A percentile compares a stretch with the other conserved stretches of the same genome.
These are phyloP conservation scores for Leccinum pellstonianum DNA, from an alignment of 768 basidiomycete genomes.

Conservation along the genomic window DNA sequence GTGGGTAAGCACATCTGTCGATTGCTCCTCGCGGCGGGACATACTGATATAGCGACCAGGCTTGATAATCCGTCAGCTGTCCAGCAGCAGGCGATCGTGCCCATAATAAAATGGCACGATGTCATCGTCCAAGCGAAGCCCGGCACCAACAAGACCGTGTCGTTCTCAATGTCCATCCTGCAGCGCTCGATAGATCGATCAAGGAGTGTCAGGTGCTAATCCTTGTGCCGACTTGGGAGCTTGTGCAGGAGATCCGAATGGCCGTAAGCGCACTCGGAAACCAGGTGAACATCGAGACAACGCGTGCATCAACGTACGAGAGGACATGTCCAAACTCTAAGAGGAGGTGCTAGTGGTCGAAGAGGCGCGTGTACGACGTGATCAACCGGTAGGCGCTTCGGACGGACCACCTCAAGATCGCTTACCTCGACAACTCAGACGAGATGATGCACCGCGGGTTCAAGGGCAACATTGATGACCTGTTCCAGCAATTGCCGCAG, in stretches of 20 bases:
- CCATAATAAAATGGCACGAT: conserved; percentile 97
- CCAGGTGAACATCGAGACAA: conserved; percentile 93
- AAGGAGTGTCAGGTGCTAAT: conserved; percentile 96
- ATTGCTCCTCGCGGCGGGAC: background rate
- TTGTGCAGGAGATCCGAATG: conserved; percentile 90
- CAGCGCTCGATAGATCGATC: conserved; percentile 83
- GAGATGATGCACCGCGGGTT: conserved; percentile 98
- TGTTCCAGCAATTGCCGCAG: conserved; percentile 95
- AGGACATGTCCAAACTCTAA: conserved; percentile 96
- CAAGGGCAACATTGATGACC: conserved; percentile 98
- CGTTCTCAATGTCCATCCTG: conserved; percentile 98
- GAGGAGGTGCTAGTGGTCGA: conserved; percentile 89
- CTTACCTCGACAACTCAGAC: conserved; percentile 98
- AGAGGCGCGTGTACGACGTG: conserved; percentile 93
- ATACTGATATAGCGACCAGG: conserved; percentile 33
- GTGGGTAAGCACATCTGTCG: conserved; percentile 60
- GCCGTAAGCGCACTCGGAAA: conserved; percentile 93
- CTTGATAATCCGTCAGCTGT: conserved; percentile 98
- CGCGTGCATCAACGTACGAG: conserved; percentile 95
- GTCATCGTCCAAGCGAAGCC: conserved; percentile 99
- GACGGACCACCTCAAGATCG: conserved; percentile 78
- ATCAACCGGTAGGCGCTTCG: conserved; percentile 89
- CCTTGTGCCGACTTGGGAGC: conserved; percentile 83
- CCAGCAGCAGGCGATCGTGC: conserved; percentile 98
- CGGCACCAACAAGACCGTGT: conserved; percentile 98